Evolutionary conservation across 2,329 filamentous ascomycete genomes (phyloP).

Genomic region (Parafenestella ontariensis): DNA sequence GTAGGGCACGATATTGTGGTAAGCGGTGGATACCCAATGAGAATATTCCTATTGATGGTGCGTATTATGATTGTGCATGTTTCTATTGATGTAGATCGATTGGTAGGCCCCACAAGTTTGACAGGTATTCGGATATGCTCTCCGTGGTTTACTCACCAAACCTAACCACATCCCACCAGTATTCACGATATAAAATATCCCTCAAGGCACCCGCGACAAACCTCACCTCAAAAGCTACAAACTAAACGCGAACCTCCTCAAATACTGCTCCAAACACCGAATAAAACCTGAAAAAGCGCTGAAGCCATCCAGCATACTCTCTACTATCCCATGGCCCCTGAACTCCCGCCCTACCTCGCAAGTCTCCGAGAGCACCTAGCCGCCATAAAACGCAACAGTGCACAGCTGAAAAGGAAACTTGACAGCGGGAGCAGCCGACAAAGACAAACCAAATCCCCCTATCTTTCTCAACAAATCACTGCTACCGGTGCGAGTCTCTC

Average conservation of each 20-base stretch:
- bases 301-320: background rate
- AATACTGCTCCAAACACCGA: background rate
- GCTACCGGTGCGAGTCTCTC: too few relatives aligned
- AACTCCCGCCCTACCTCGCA: too few relatives aligned
- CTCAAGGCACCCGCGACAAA: too few relatives aligned
- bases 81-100: background rate
- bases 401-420: too few relatives aligned
- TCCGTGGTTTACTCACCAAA: background rate
- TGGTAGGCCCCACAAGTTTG: background rate
- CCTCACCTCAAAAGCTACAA: too few relatives aligned
- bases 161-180: background rate
- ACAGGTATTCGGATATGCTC: background rate
- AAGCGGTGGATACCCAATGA: constrained; percentile 5
- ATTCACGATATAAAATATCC: too few relatives aligned
- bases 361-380: too few relatives aligned
- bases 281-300: background rate
- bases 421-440: too few relatives aligned
- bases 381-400: too few relatives aligned
- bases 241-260: background rate
- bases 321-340: background rate
- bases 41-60: background rate
- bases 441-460: too few relatives aligned
- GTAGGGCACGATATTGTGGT: background rate
- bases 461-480: too few relatives aligned
- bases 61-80: background rate